Percentiles rank a stretch among this genome's conserved stretches.
phyloP scores from a whole-genome alignment of 1,284 basidiomycete species.

The Cryptococcus sp. region DNA sequence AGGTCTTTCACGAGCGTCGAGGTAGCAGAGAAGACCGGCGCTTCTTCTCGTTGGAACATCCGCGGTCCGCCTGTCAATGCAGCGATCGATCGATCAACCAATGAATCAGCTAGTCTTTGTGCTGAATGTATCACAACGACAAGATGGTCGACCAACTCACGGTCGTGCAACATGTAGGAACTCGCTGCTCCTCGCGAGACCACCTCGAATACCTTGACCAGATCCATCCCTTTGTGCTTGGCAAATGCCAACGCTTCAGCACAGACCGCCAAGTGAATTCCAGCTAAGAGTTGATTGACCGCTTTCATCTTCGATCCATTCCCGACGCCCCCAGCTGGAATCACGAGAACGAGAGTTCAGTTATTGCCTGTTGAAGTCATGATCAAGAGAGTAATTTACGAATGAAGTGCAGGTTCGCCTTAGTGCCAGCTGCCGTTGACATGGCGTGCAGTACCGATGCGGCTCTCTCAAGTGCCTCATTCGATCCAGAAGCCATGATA shows the following conservation, averaged over 20 bases:
- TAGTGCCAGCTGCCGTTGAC: conserved; percentile 17
- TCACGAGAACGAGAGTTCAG: neutral
- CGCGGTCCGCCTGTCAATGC: conserved; percentile 30
- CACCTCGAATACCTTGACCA: conserved; percentile 41
- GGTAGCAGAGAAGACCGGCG: conserved; percentile 27
- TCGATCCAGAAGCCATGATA: conserved; percentile 45
- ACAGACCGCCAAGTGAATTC: conserved; percentile 48
- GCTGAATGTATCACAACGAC: neutral
- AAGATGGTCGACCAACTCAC: conserved; percentile 22
- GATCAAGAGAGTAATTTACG: conserved; percentile 15
- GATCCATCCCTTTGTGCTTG: conserved; percentile 46
- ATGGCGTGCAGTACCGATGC: conserved; percentile 36
- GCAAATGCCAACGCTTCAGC: conserved; percentile 52
- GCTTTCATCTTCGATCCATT: conserved; percentile 35
- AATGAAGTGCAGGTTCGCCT: conserved; percentile 43
- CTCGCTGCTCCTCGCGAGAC: conserved; percentile 43
- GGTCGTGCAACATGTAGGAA: conserved; percentile 46
- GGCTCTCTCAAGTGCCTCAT: conserved; percentile 24
- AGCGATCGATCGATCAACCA: neutral
- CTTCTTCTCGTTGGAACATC: conserved; percentile 27
- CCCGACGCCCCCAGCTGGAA: conserved; percentile 34
- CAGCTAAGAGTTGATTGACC: conserved; percentile 49
- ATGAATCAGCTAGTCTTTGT: neutral
- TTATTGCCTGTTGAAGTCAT: neutral
- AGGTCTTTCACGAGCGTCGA: conserved; percentile 41